These are phyloP conservation scores for Sporothrix brunneoviolacea DNA, from an alignment of 2,329 filamentous ascomycete genomes.

Conservation along the genomic window DNA sequence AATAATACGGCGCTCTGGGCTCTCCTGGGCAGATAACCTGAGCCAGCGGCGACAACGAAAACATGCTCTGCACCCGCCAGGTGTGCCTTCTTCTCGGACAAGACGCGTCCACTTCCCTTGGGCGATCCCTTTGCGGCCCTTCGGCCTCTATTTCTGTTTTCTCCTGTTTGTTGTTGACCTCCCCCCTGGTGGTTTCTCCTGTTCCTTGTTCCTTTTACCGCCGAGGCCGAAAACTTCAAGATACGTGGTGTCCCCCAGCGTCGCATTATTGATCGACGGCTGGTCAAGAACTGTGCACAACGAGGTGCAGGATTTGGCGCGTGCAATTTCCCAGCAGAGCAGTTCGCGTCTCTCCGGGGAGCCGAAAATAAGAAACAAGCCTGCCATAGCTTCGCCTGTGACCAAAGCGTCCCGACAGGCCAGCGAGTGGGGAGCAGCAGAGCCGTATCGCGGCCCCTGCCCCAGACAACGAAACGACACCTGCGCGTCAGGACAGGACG, in stretches of 20 bases:
- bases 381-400: background rate
- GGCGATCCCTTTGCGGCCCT: no score
- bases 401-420: conserved; percentile 3
- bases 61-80: no score
- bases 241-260: background rate
- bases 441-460: background rate
- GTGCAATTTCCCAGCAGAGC: conserved; percentile 3
- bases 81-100: no score
- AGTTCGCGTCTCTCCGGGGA: background rate
- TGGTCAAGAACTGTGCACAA: background rate
- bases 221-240: background rate
- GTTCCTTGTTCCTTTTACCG: background rate
- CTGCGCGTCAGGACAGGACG: background rate
- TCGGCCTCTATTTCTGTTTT: background rate
- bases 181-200: background rate
- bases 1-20: no score
- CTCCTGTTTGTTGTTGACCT: background rate
- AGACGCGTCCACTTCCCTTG: no score
- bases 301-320: background rate
- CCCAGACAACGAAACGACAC: no score
- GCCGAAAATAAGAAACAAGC: background rate
- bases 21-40: no score
- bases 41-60: no score
- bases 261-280: conserved; percentile 4
- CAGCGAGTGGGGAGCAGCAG: background rate